phyloP scores from a whole-genome alignment of 2,329 filamentous ascomycete genomes.

The Exophiala viscosa region DNA sequence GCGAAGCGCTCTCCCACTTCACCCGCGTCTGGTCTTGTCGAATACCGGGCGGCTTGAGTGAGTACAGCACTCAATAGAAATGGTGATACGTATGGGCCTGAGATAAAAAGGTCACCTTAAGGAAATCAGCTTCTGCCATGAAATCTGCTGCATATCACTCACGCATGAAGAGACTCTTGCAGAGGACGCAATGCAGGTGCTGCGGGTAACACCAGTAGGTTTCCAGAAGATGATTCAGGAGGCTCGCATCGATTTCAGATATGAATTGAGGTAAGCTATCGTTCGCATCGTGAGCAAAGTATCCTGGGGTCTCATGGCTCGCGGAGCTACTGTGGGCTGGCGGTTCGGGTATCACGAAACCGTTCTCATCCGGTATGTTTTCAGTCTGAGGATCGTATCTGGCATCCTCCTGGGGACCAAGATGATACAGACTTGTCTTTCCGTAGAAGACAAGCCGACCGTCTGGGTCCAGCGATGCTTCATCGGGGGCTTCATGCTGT shows the following conservation, averaged over 20 bases:
- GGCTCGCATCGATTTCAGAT: background rate
- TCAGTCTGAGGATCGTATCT: background rate
- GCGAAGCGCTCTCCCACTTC: no score
- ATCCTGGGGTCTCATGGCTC: background rate
- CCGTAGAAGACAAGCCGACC: conserved; percentile 7
- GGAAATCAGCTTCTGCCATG: background rate
- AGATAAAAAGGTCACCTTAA: conserved; percentile 5
- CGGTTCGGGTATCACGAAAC: background rate
- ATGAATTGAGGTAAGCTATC: background rate
- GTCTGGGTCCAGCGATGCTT: conserved; percentile 3
- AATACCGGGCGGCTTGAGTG: conserved; percentile 9
- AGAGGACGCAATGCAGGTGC: conserved; percentile 43
- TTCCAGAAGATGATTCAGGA: conserved; percentile 5
- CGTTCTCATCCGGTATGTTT: background rate
- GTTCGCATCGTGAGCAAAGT: no score
- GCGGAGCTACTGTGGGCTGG: background rate
- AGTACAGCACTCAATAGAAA: conserved; percentile 6
- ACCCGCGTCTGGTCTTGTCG: background rate
- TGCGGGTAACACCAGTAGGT: conserved; percentile 8
- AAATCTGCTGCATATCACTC: conserved; percentile 52
- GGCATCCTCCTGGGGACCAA: conserved; percentile 3
- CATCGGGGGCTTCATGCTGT: conserved; percentile 3
- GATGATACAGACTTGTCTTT: conserved; percentile 9
- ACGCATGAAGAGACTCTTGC: conserved; percentile 57
- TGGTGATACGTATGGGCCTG: conserved; percentile 6